Percentiles rank a stretch among this genome's conserved stretches.
These are phyloP conservation scores for Oxytropis ochrocephala DNA, from an alignment of 306 rosid species.

Conservation along the genomic window DNA sequence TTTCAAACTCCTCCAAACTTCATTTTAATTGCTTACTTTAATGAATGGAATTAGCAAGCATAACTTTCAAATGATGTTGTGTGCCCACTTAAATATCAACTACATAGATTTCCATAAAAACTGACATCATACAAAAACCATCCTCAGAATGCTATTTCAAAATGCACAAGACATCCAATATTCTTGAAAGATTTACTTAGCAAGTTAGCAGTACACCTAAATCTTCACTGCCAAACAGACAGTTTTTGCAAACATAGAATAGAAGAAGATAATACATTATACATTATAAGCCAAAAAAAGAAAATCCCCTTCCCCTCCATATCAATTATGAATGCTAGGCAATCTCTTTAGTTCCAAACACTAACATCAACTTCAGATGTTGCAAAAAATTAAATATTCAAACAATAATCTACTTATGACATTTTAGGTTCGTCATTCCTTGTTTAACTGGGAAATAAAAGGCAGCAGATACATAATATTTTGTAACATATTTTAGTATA, in stretches of 20 bases:
- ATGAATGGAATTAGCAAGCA: constrained; percentile 2
- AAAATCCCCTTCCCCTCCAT: neutral
- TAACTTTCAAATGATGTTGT: constrained; percentile 9
- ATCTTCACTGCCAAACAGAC: neutral
- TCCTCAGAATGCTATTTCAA: neutral
- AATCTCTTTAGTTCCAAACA: neutral
- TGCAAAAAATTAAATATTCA: neutral
- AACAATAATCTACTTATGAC: neutral
- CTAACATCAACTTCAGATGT: neutral
- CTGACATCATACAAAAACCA: neutral
- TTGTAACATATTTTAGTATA: neutral
- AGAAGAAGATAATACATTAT: neutral
- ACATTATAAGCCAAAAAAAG: neutral
- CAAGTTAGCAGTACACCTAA: neutral
- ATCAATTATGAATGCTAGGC: neutral
- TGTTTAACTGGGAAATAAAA: neutral
- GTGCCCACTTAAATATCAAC: neutral
- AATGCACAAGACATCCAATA: neutral
- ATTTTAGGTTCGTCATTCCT: neutral
- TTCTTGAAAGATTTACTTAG: neutral
- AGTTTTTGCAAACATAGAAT: neutral
- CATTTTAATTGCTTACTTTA: neutral
- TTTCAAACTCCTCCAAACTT: constrained; percentile 5
- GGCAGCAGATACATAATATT: neutral
- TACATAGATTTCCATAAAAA: neutral